A percentile compares a stretch with the other conserved stretches of the same genome.
phyloP scores from a whole-genome alignment of 2,329 filamentous ascomycete species.

The Emydomyces testavorans region DNA sequence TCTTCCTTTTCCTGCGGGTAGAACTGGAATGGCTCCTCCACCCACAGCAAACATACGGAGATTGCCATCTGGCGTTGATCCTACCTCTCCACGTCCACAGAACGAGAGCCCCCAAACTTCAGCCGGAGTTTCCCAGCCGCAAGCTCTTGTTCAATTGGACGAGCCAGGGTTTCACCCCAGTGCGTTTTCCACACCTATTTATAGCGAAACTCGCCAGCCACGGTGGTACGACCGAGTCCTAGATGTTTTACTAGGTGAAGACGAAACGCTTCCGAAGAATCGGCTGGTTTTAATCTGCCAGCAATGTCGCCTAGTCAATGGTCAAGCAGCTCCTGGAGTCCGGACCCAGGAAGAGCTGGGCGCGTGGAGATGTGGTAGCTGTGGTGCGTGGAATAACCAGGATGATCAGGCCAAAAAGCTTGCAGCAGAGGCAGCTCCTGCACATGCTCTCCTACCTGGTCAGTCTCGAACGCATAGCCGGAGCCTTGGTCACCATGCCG shows the following conservation, averaged over 20 bases:
- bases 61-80: constrained; percentile 15
- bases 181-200: constrained; percentile 30
- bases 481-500: constrained; percentile 1
- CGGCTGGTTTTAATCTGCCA: constrained; percentile 76
- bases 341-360: constrained; percentile 68
- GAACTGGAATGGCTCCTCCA: constrained; percentile 48
- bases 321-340: constrained; percentile 82
- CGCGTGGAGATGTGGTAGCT: constrained; percentile 79
- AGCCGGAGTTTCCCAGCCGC: constrained; percentile 16
- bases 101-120: constrained; percentile 18
- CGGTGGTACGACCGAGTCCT: constrained; percentile 94
- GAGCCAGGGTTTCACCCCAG: constrained; percentile 39
- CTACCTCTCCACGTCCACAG: constrained; percentile 21
- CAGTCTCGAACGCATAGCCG: not conserved
- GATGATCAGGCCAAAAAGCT: constrained; percentile 47
- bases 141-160: constrained; percentile 21
- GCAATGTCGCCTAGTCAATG: constrained; percentile 78
- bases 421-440: not conserved
- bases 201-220: constrained; percentile 31
- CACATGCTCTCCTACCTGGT: not conserved
- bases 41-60: constrained; percentile 53
- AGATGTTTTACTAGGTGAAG: constrained; percentile 84
- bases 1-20: constrained; percentile 25
- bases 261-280: constrained; percentile 86
- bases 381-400: constrained; percentile 68